A percentile compares a stretch with the other conserved stretches of the same genome.
Conservation (phyloP, 2,329 filamentous ascomycete genomes). For the Tympanopsis confertula region DNA sequence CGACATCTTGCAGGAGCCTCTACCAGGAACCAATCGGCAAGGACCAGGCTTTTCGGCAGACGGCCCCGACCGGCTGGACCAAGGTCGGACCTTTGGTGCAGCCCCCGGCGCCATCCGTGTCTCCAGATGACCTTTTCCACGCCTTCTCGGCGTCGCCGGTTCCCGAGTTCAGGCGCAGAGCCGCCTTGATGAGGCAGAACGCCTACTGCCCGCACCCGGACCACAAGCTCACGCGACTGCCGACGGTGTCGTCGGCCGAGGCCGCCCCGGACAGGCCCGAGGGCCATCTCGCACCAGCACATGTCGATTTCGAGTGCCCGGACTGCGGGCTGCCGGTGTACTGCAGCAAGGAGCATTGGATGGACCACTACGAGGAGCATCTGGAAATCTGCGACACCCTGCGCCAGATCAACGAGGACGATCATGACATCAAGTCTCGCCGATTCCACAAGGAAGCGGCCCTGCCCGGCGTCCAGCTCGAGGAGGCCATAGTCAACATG, state of each 20-base stretch:
- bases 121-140: slow-evolving; percentile 80
- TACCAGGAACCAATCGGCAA: too few relatives aligned
- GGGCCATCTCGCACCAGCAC: slow-evolving; percentile 55
- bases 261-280: slow-evolving; percentile 45
- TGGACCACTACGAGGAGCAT: slow-evolving; percentile 87
- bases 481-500: slow-evolving; percentile 90
- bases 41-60: too few relatives aligned
- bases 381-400: slow-evolving; percentile 85
- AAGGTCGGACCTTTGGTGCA: too few relatives aligned
- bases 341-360: slow-evolving; percentile 91
- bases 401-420: slow-evolving; percentile 91
- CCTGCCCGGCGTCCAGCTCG: slow-evolving; percentile 78
- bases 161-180: slow-evolving; percentile 74
- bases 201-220: slow-evolving; percentile 86
- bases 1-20: too few relatives aligned
- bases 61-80: too few relatives aligned
- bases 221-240: slow-evolving; percentile 64
- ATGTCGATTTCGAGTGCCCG: slow-evolving; percentile 88
- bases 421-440: slow-evolving; percentile 84
- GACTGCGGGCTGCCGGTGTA: slow-evolving; percentile 91
- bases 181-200: slow-evolving; percentile 83
- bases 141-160: slow-evolving; percentile 81
- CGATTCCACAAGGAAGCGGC: slow-evolving; percentile 88
- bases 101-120: slow-evolving; percentile 31
- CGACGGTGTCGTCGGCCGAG: slow-evolving; percentile 51